Percentiles rank a stretch among this genome's conserved stretches.
Conservation (phyloP, 108 stramenopile genomes). For the Phaeodactylum tricornutum region DNA sequence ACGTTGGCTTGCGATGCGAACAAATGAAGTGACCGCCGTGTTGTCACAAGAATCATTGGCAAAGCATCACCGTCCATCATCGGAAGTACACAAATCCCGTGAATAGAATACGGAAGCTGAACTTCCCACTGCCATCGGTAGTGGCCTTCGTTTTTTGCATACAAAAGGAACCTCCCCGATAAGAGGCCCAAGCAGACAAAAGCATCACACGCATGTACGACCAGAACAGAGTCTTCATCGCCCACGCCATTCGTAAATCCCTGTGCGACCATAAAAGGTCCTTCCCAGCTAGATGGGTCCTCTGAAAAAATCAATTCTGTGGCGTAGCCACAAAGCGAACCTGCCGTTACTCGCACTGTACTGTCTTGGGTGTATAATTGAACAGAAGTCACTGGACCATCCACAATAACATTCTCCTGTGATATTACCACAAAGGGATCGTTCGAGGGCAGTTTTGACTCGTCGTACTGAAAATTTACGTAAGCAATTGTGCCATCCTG, state of each 20-base stretch:
- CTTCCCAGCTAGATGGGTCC: constrained; percentile 22
- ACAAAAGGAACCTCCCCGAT: constrained; percentile 18
- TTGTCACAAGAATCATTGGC: constrained; percentile 16
- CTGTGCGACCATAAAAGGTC: constrained; percentile 31
- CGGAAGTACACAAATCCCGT: no score
- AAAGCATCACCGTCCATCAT: constrained; percentile 2
- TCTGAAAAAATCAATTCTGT: constrained; percentile 19
- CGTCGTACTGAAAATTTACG: constrained; percentile 6
- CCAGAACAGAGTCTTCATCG: constrained; percentile 36
- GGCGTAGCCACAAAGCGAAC: constrained; percentile 45
- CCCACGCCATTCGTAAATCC: constrained; percentile 4
- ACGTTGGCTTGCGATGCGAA: no score
- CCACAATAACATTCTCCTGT: constrained; percentile 2
- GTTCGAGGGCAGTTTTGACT: no score
- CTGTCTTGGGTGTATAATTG: constrained; percentile 14
- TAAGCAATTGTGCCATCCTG: constrained; percentile 42
- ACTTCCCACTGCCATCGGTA: constrained; percentile 24
- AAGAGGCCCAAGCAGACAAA: constrained; percentile 25
- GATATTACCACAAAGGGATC: no score
- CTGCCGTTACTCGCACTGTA: constrained; percentile 15
- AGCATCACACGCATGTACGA: constrained; percentile 16
- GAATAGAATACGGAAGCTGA: constrained; percentile 31
- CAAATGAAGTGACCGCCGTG: constrained; percentile 24
- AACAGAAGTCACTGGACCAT: neutral
- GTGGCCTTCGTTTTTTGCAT: constrained; percentile 9